Percentiles rank a stretch among this genome's conserved stretches.
phyloP scores from a whole-genome alignment of 306 rosid species.

The Citrullus colocynthis region DNA sequence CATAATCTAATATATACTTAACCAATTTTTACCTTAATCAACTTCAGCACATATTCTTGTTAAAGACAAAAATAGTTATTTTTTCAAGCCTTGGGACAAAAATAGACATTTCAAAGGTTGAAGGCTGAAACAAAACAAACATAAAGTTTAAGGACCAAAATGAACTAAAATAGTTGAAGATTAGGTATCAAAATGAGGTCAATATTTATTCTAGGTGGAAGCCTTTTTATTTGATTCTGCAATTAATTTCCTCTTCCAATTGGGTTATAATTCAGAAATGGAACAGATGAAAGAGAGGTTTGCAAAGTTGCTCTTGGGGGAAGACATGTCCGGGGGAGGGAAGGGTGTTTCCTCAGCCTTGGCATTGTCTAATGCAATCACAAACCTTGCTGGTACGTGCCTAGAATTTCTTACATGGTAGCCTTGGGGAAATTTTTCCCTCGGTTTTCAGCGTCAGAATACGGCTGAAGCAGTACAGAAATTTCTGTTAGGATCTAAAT shows the following conservation, averaged over 20 bases:
- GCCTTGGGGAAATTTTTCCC: too few relatives aligned
- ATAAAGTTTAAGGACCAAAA: background rate
- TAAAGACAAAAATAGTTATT: too few relatives aligned
- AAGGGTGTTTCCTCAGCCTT: conserved; percentile 93
- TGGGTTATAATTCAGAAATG: conserved; percentile 58
- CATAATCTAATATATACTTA: background rate
- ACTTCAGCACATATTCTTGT: too few relatives aligned
- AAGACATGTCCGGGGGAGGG: conserved; percentile 99
- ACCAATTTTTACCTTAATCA: background rate
- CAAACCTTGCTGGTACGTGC: conserved; percentile 78
- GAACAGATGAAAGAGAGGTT: conserved; percentile 91
- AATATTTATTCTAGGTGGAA: background rate
- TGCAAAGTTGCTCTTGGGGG: conserved; percentile 79
- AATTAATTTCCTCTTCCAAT: background rate
- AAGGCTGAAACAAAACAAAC: background rate
- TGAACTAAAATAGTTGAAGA: background rate
- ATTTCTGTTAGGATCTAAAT: background rate
- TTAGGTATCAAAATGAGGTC: background rate
- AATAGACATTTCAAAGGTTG: background rate
- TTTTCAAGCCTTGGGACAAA: too few relatives aligned
- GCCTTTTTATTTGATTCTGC: background rate
- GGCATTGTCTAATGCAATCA: conserved; percentile 93
- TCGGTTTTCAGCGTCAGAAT: too few relatives aligned
- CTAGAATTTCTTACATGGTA: background rate
- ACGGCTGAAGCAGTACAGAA: background rate